Evolutionary conservation across 148 eudicot species (phyloP), one percentile per base, ranked within the genome.

Genomic region (Rhododendron vialii): DNA sequence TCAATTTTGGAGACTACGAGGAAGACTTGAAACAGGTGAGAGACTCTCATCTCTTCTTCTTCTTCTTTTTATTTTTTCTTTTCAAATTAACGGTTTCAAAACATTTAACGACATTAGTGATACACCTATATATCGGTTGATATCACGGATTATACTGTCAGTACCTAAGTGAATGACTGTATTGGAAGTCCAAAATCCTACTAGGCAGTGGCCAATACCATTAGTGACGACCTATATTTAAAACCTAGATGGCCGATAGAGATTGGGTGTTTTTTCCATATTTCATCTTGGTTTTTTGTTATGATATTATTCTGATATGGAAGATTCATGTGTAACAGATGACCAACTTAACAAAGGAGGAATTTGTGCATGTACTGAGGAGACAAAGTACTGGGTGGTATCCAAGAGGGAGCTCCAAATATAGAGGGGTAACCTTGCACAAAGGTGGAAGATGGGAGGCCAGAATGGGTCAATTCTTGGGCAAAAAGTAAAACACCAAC

Each of bases 401-500:
- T 88, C 98, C 99, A 22, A 93, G 96, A 89, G 99, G 99, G 14
- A 95, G 98, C 88, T 96, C 99, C 81, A 96, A 96, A 89, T 96
- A 94, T 87, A 92, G 98, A 82, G 99, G 99, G 12, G 99, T 96
- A 24, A 96, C 99, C 57, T 92, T 96, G 91, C 99, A 96, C 90
- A 96, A 96, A 93, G 95, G 99, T 94, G 99, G 99, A 75, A 91
- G 98, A 92, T 96, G 99, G 99, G 99, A 96, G 88, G 99, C 99
- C 84, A 92, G 99, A 86, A 94, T 95, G 98, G 99, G 99, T 85
- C 99, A 96, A 85, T 95, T 95, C 90, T 93, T 96, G 61, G 99
- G 98, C 86, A 96, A 96, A 95, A 96, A 96, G 98, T 96, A 95
- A 57, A 28, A 55, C 67, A 22, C 67, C 10, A 69, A 17, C 61